phyloP scores from a whole-genome alignment of 768 basidiomycete species.

The Russula virescens region DNA sequence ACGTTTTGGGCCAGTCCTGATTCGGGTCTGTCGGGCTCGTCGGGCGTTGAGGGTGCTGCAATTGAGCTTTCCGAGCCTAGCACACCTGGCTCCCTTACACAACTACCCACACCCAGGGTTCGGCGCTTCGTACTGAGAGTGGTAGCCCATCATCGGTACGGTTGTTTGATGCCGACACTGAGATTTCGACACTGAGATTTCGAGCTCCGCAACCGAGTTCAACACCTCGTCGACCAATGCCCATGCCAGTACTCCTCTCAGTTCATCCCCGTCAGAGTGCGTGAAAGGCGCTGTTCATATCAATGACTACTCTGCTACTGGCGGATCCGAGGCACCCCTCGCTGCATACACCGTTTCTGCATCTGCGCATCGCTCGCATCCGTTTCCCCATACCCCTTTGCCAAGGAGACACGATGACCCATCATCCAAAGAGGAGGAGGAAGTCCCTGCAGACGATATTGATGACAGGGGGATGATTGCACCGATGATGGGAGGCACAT shows the following conservation, averaged over 20 bases:
- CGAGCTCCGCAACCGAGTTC: background rate
- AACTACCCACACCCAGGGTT: background rate
- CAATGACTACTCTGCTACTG: conserved; percentile 23
- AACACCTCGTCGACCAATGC: background rate
- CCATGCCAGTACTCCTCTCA: conserved; percentile 6
- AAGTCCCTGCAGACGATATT: background rate
- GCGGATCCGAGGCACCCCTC: conserved; percentile 27
- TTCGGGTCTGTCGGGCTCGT: too few species aligned
- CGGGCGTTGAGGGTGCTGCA: too few species aligned
- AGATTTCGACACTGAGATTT: background rate
- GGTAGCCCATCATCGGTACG: background rate
- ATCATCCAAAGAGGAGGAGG: conserved; percentile 2
- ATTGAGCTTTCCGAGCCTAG: too few species aligned
- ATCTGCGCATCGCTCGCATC: conserved; percentile 2
- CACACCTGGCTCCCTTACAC: too few species aligned
- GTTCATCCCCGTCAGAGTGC: background rate
- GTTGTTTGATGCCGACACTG: conserved; percentile 11
- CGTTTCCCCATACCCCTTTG: background rate
- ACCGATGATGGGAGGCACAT: conserved; percentile 67
- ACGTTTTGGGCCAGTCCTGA: too few species aligned
- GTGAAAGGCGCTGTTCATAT: background rate
- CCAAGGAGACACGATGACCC: background rate
- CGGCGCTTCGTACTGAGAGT: background rate
- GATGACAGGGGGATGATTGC: conserved; percentile 77
- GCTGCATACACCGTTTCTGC: background rate